Evolutionary conservation across 1,284 basidiomycete genomes (phyloP).

Genomic region (Rhodotorula sp.): DNA sequence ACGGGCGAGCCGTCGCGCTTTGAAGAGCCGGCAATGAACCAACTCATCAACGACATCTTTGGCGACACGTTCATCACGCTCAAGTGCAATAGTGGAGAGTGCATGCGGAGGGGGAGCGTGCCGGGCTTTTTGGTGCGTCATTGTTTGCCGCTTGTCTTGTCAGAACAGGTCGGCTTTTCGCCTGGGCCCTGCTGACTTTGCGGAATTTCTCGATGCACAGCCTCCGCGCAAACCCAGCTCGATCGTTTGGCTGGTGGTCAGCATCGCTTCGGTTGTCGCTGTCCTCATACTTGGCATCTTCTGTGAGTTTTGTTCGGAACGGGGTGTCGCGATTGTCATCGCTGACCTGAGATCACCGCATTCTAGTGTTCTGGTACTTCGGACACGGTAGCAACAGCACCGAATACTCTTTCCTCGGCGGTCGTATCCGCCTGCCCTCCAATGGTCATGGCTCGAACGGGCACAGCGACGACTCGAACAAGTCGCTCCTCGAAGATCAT

Average conservation of each 20-base stretch:
- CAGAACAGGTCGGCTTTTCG: no score
- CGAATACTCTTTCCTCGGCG: slow-evolving; percentile 51
- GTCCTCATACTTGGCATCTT: slow-evolving; percentile 55
- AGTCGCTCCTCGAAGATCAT: slow-evolving; percentile 81
- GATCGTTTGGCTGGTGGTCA: slow-evolving; percentile 75
- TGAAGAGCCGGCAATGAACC: slow-evolving; percentile 94
- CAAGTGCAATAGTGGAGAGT: slow-evolving; percentile 84
- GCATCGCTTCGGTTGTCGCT: slow-evolving; percentile 68
- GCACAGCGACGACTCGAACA: slow-evolving; percentile 75
- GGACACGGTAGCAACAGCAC: slow-evolving; percentile 65
- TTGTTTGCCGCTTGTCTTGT: no score
- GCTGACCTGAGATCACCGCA: neutral
- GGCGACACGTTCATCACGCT: slow-evolving; percentile 87
- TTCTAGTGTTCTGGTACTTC: slow-evolving; percentile 80
- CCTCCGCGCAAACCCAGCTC: slow-evolving; percentile 75
- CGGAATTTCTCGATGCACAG: slow-evolving; percentile 48
- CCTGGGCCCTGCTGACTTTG: no score
- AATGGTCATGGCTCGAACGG: slow-evolving; percentile 55
- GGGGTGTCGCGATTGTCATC: neutral
- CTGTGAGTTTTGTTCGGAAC: slow-evolving; percentile 28
- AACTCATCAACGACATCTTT: slow-evolving; percentile 87
- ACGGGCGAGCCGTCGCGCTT: slow-evolving; percentile 71
- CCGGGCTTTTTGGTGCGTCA: slow-evolving; percentile 78
- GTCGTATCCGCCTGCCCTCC: slow-evolving; percentile 70
- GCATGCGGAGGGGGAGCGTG: slow-evolving; percentile 87